Evolutionary conservation across 768 basidiomycete genomes (phyloP), one percentile per base, ranked within the genome.

Genomic region (Steccherinum ochraceum): DNA sequence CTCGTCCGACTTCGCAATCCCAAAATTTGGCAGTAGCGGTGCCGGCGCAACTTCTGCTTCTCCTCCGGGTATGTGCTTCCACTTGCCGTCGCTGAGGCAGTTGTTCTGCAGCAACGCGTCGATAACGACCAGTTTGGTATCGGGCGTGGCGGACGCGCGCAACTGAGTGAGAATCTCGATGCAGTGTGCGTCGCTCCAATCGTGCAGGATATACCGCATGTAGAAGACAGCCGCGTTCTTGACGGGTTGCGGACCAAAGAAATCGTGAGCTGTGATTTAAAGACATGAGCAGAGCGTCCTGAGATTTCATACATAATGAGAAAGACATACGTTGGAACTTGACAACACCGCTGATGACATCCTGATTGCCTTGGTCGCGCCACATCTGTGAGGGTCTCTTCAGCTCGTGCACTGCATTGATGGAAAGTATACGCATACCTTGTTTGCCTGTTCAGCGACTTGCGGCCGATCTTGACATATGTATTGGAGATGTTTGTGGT

Each of bases 81-180:
- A n/a, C 5, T 18, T 19, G 3, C 21, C 47, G 24, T 55, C 55
- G 41, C 50, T 48, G 3, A 26, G 30, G 52, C 62, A 59, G 4
- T 60, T 52, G 42, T 64, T 58, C 23, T 71, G 69, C 45, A 71
- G 43, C 23, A 77, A 57, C 45, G 61, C 66, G 27, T 78, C 78
- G 20, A 75, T 60, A 5, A 77, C 39, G 23, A 79, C 44, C 20
- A 79, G 42, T 20, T 60, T 70, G 12, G 75, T 76, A 1, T 60
- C 41, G 0, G 68, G 57, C 0, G 42, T 50, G 0, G 76, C 72
- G 0, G 69, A 73, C 2, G 52, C 61, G 40, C 71, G 62, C 10
- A 77, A 61, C 2, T 68, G 61, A 2, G 51, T 50, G 12, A 78
- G 61, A 52, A 77, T 72, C 40, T 67, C 20, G 62, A 51, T 41